Evolutionary conservation across 805 yeast species (phyloP), one percentile per base, ranked within the genome.

Genomic region (Komagataella ulmi): DNA sequence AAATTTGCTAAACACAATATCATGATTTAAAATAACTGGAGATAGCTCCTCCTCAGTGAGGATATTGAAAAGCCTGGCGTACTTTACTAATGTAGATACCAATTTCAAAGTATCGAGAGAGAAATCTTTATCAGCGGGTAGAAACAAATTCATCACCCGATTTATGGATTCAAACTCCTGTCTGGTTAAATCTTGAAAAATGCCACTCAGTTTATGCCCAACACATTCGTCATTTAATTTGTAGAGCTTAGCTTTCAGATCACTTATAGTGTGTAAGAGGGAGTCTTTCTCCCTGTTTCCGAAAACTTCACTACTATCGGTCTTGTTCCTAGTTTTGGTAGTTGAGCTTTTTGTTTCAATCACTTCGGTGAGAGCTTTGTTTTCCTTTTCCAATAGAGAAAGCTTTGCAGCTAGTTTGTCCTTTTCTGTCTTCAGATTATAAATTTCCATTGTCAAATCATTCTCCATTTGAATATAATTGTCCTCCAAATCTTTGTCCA

Each of bases 401-500:
- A 65, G 49, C 5, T 56, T 47, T 0, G 47, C 14, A 3, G 50
- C 50, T 8, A 69, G 19, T 4, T 44, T 45, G 3, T 17, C 21
- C 43, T 60, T 58, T 17, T 54, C 53, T 1, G n/a, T 18, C 12
- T 49, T 45, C 3, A 62, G 40, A 1, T 18, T 30, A 5, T 55
- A 3, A n/a, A 80, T 64, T 3, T 76, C 74, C 1, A 57, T 52
- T 12, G 66, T 64, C 12, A 80, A 62, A 23, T 76, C 77, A 3
- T 54, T 52, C 53, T 79, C 81, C 0, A 75, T 64, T 19, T 64
- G 69, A 1, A 58, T 24, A 51, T 74, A 80, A 46, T 62, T 65
- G 8, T 69, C 71, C 51, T 79, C 83, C 30, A 81, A 62, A 48
- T 76, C 77, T 46, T 64, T 68, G 51, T 80, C 79, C 12, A 81